phyloP scores from a whole-genome alignment of 176 grass and related monocot species.

The Oryza punctata region DNA sequence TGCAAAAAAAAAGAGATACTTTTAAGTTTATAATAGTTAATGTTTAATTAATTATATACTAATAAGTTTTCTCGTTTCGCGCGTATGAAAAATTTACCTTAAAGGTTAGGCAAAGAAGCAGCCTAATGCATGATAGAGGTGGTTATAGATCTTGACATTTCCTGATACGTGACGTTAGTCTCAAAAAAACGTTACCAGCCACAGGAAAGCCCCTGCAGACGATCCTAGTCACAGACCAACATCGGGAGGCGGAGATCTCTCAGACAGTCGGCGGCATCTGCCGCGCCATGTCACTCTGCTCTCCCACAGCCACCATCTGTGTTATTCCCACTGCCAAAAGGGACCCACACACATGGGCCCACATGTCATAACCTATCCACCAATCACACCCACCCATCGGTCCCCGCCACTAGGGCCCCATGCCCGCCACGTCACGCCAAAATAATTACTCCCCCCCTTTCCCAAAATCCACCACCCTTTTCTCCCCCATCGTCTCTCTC shows the following conservation, averaged over 20 bases:
- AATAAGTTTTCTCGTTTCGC: too few relatives aligned
- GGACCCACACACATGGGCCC: neutral
- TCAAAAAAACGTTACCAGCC: neutral
- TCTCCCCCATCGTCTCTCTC: neutral
- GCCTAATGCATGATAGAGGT: too few relatives aligned
- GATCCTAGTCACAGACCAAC: constrained; percentile 34
- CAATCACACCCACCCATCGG: too few relatives aligned
- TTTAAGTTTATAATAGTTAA: too few relatives aligned
- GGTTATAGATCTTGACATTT: too few relatives aligned
- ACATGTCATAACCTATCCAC: neutral
- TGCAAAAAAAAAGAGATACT: too few relatives aligned
- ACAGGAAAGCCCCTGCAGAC: neutral
- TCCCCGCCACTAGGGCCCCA: constrained; percentile 27
- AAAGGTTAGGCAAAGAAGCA: too few relatives aligned
- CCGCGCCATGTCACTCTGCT: neutral
- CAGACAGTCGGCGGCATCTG: constrained; percentile 15
- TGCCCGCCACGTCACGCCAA: constrained; percentile 47
- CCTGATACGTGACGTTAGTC: too few relatives aligned
- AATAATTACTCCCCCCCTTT: constrained; percentile 2
- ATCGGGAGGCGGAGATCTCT: constrained; percentile 47
- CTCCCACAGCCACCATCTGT: neutral
- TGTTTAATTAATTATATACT: too few relatives aligned
- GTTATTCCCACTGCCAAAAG: accelerated
- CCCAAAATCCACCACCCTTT: constrained; percentile 37
- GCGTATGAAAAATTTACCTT: too few relatives aligned